A percentile compares a stretch with the other conserved stretches of the same genome.
phyloP scores from a whole-genome alignment of 768 basidiomycete species.

The Trametes cingulata region DNA sequence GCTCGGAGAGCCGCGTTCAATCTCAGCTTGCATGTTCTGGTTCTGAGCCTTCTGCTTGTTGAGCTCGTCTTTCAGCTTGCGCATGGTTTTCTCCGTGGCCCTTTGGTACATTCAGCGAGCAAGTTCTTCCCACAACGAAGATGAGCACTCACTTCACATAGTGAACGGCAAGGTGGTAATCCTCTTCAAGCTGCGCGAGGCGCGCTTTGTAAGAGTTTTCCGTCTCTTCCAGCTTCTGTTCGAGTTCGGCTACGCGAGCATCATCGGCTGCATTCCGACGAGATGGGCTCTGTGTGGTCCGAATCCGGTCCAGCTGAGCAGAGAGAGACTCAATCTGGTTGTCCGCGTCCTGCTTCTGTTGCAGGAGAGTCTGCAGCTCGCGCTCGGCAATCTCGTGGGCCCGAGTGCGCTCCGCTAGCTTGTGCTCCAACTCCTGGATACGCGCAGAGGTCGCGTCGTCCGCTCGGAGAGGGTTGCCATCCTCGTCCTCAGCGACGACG shows the following conservation, averaged over 20 bases:
- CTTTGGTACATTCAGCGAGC: constrained; percentile 42
- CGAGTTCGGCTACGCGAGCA: constrained; percentile 62
- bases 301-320: constrained; percentile 64
- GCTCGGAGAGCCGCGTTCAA: constrained; percentile 71
- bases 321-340: constrained; percentile 64
- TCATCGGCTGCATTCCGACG: constrained; percentile 40
- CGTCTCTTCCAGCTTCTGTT: constrained; percentile 76
- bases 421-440: constrained; percentile 76
- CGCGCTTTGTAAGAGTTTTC: constrained; percentile 77
- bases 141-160: constrained; percentile 82
- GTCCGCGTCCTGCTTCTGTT: constrained; percentile 75
- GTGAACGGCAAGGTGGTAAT: constrained; percentile 95
- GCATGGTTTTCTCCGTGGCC: constrained; percentile 97
- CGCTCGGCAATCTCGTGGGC: constrained; percentile 75
- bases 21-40: constrained; percentile 77
- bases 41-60: constrained; percentile 87
- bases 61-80: constrained; percentile 93
- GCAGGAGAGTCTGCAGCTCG: constrained; percentile 65
- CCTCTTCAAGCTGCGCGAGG: constrained; percentile 88
- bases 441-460: constrained; percentile 40
- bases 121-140: constrained; percentile 5
- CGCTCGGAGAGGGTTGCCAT: constrained; percentile 34
- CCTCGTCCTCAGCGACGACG: constrained; percentile 74
- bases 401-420: constrained; percentile 71
- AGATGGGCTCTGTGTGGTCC: constrained; percentile 57